phyloP scores from a whole-genome alignment of 2,329 filamentous ascomycete species.

The Thielaviopsis euricoi region DNA sequence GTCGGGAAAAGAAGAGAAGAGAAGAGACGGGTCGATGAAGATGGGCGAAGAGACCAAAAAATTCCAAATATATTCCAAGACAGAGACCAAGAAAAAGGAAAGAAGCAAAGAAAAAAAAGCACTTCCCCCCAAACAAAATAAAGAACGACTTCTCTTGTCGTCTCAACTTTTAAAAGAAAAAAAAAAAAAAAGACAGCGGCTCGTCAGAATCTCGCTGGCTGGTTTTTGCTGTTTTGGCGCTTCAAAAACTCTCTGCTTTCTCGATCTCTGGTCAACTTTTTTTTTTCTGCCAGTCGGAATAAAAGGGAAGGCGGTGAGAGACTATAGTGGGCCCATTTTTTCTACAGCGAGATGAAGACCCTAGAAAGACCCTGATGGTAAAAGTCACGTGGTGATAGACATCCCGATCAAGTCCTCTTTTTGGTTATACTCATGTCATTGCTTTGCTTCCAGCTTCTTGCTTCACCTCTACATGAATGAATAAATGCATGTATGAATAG shows the following conservation, averaged over 20 bases:
- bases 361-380: neutral
- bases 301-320: slow-evolving; percentile 8
- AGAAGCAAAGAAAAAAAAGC: neutral
- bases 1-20: too few species aligned
- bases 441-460: neutral
- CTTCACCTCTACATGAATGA: too few species aligned
- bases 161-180: neutral
- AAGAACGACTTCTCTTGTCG: neutral
- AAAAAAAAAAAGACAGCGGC: too few species aligned
- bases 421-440: neutral
- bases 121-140: neutral
- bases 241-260: neutral
- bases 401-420: neutral
- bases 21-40: neutral
- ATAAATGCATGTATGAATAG: too few species aligned
- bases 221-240: too few species aligned
- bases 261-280: slow-evolving; percentile 5
- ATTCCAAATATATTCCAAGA: neutral
- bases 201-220: too few species aligned
- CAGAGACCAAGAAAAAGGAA: neutral
- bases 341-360: neutral
- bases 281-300: slow-evolving; percentile 11
- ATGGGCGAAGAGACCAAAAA: neutral
- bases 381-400: slow-evolving; percentile 1
- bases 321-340: slow-evolving; percentile 1